A percentile compares a stretch with the other conserved stretches of the same genome.
Evolutionary conservation across 352 stramenopile genomes (phyloP).

Genomic region (Pythium insidiosum): DNA sequence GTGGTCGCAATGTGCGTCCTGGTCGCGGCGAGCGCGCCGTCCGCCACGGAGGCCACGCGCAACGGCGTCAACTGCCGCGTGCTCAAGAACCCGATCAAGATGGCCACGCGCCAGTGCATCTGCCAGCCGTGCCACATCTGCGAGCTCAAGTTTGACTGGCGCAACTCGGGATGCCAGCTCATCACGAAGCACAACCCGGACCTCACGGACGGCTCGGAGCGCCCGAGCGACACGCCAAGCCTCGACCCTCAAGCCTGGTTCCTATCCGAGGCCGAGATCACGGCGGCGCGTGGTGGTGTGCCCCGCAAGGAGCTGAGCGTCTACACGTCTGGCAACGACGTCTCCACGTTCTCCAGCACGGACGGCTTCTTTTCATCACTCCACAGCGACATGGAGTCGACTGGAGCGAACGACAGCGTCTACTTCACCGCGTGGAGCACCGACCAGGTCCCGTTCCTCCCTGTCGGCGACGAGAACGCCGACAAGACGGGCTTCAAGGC

Average conservation of each 20-base stretch:
- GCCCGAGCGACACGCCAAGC: slow-evolving; percentile 21
- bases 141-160: too few species aligned
- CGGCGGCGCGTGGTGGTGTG: too few species aligned
- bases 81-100: slow-evolving; percentile 17
- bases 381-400: slow-evolving; percentile 32
- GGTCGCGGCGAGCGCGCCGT: background rate
- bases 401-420: slow-evolving; percentile 22
- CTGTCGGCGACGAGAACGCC: slow-evolving; percentile 17
- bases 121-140: slow-evolving; percentile 39
- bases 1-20: too few species aligned
- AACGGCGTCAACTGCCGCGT: slow-evolving; percentile 10
- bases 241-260: slow-evolving; percentile 42
- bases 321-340: too few species aligned
- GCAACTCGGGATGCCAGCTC: too few species aligned
- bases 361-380: too few species aligned
- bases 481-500: slow-evolving; percentile 24
- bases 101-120: slow-evolving; percentile 22
- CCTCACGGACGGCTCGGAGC: too few species aligned
- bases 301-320: slow-evolving; percentile 35
- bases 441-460: slow-evolving; percentile 51
- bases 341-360: too few species aligned
- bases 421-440: slow-evolving; percentile 50
- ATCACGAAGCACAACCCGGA: slow-evolving; percentile 6
- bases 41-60: background rate
- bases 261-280: too few species aligned